Percentiles rank a stretch among this genome's conserved stretches.
Conservation (phyloP, 495 filamentous ascomycete species). For the Podospora conica region DNA sequence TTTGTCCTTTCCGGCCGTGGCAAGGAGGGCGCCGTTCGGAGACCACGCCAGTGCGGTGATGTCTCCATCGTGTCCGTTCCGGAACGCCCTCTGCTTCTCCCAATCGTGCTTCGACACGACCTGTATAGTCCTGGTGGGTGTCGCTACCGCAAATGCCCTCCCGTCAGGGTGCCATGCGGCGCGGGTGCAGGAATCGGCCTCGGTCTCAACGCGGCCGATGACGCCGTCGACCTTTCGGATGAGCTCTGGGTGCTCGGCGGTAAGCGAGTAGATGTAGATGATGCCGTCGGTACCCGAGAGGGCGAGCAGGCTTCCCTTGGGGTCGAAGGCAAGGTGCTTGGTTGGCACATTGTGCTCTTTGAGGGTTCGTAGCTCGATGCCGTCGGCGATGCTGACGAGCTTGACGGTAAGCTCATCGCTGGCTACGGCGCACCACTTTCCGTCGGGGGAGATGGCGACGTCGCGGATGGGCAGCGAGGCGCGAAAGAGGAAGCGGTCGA, state of each 20-base stretch:
- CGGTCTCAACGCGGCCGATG: conserved; percentile 69
- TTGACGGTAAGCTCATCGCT: conserved; percentile 93
- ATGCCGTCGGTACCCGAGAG: conserved; percentile 83
- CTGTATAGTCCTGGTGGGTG: conserved; percentile 76
- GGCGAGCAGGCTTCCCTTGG: conserved; percentile 66
- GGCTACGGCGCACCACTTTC: conserved; percentile 86
- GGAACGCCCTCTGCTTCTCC: conserved; percentile 72
- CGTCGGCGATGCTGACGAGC: conserved; percentile 75
- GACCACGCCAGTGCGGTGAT: conserved; percentile 89
- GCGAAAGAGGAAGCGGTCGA: conserved; percentile 74
- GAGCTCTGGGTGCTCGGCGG: conserved; percentile 71
- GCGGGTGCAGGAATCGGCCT: conserved; percentile 68
- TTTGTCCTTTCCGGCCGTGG: conserved; percentile 74
- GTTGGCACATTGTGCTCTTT: conserved; percentile 75
- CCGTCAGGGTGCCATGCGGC: conserved; percentile 93
- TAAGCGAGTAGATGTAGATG: conserved; percentile 83
- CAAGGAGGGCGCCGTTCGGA: conserved; percentile 84
- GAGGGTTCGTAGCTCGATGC: conserved; percentile 63
- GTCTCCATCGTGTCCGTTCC: conserved; percentile 73
- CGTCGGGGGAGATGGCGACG: conserved; percentile 74
- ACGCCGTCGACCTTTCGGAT: conserved; percentile 78
- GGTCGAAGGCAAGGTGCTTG: conserved; percentile 87
- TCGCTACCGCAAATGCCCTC: conserved; percentile 79
- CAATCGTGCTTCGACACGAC: conserved; percentile 81
- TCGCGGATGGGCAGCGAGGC: conserved; percentile 79